These are phyloP conservation scores for Termitomyces sp. DNA, from an alignment of 768 basidiomycete genomes.

Conservation along the genomic window DNA sequence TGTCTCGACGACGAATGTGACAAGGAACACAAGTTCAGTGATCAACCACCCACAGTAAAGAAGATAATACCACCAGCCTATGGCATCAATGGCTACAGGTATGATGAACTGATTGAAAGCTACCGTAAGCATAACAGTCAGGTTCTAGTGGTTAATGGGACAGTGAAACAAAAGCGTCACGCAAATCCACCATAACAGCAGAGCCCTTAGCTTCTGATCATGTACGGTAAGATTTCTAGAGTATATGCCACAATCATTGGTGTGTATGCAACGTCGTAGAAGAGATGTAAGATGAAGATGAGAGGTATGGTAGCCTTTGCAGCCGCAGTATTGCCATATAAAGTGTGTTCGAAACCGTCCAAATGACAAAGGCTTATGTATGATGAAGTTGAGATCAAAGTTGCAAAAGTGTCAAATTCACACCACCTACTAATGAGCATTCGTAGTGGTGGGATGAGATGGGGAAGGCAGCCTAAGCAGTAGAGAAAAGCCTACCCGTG, in stretches of 20 bases:
- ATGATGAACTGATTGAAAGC: constrained; percentile 82
- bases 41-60: constrained; percentile 62
- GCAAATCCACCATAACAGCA: constrained; percentile 52
- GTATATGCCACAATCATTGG: constrained; percentile 60
- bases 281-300: constrained; percentile 54
- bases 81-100: constrained; percentile 59
- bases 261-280: constrained; percentile 69
- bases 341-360: constrained; percentile 47
- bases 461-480: background rate
- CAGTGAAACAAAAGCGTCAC: background rate
- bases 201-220: constrained; percentile 78
- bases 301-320: constrained; percentile 55
- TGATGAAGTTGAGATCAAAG: background rate
- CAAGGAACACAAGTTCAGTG: constrained; percentile 54
- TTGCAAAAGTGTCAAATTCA: background rate
- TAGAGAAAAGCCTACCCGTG: constrained; percentile 26
- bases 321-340: constrained; percentile 35
- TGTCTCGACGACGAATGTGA: constrained; percentile 54
- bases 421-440: constrained; percentile 42
- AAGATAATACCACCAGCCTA: constrained; percentile 57
- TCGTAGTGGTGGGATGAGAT: constrained; percentile 8
- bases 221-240: constrained; percentile 77
- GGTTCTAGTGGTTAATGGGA: constrained; percentile 34
- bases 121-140: constrained; percentile 56
- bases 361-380: constrained; percentile 42